Percentiles rank a stretch among this genome's conserved stretches.
These are phyloP conservation scores for Quercus tomentella DNA, from an alignment of 331 rosid genomes.

Conservation along the genomic window DNA sequence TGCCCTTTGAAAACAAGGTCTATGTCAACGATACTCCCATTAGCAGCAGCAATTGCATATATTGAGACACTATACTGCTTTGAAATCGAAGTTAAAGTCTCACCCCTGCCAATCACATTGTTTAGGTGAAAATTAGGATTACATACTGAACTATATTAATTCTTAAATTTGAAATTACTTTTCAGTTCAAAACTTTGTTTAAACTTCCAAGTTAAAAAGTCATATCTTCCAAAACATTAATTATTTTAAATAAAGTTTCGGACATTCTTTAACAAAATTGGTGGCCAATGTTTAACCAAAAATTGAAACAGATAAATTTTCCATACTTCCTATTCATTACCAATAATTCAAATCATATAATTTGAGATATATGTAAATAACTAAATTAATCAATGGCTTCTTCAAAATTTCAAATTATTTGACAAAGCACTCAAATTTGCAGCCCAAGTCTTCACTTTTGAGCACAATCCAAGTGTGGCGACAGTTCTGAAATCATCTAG, in stretches of 20 bases:
- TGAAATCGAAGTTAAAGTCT: conserved; percentile 6
- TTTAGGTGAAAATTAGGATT: background rate
- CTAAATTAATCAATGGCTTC: background rate
- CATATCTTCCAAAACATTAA: background rate
- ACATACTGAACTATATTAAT: background rate
- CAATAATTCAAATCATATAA: background rate
- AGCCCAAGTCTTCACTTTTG: background rate
- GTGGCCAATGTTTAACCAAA: background rate
- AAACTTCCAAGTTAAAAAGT: background rate
- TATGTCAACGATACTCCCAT: background rate
- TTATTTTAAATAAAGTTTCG: background rate
- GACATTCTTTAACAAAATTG: background rate
- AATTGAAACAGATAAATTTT: background rate
- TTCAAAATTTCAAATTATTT: background rate
- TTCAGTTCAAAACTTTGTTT: background rate
- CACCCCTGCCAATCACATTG: conserved; percentile 13
- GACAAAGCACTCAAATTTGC: background rate
- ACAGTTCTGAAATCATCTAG: background rate
- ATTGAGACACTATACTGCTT: conserved; percentile 5
- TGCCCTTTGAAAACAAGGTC: conserved; percentile 7
- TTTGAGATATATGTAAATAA: background rate
- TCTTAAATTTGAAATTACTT: background rate
- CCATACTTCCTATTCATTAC: background rate
- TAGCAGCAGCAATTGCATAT: conserved; percentile 4
- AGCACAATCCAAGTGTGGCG: background rate